These are phyloP conservation scores for Colletotrichum costaricense DNA, from an alignment of 2,329 filamentous ascomycete species.

Conservation along the genomic window DNA sequence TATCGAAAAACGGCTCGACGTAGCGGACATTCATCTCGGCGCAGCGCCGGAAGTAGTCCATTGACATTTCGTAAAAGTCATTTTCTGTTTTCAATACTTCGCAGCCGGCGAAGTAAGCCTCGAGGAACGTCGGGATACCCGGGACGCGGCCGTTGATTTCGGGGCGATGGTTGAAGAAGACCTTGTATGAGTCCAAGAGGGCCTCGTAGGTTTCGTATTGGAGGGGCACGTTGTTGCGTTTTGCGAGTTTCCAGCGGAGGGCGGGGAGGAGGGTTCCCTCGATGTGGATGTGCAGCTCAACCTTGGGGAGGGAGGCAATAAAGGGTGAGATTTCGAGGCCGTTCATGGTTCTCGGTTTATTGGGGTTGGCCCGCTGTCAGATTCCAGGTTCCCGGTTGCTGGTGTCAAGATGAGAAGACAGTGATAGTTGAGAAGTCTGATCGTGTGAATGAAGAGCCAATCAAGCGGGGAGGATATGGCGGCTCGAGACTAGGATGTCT, in stretches of 20 bases:
- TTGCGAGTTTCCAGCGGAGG: slow-evolving; percentile 76
- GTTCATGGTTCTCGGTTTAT: slow-evolving; percentile 38
- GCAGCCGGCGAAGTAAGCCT: slow-evolving; percentile 84
- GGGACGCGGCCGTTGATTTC: slow-evolving; percentile 49
- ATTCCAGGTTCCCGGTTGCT: not conserved
- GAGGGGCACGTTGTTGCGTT: slow-evolving; percentile 69
- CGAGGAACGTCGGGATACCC: slow-evolving; percentile 65
- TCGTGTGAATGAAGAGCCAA: not conserved
- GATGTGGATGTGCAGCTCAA: slow-evolving; percentile 84
- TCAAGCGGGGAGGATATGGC: not conserved
- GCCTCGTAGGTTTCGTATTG: slow-evolving; percentile 72
- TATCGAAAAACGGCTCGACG: slow-evolving; percentile 86
- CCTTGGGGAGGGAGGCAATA: slow-evolving; percentile 77
- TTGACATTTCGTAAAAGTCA: slow-evolving; percentile 80
- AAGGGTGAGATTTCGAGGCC: slow-evolving; percentile 54
- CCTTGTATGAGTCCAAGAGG: slow-evolving; percentile 70
- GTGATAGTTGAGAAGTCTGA: not conserved
- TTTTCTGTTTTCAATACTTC: slow-evolving; percentile 71
- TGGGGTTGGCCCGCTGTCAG: not conserved
- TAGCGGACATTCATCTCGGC: slow-evolving; percentile 74
- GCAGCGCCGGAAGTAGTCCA: slow-evolving; percentile 76
- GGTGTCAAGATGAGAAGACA: not conserved
- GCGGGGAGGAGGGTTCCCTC: slow-evolving; percentile 79
- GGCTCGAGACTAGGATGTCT: not conserved
- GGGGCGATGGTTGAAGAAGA: slow-evolving; percentile 49